A percentile compares a stretch with the other conserved stretches of the same genome.
These are phyloP conservation scores for Alternaria infectoria DNA, from an alignment of 2,329 filamentous ascomycete species.

Conservation along the genomic window DNA sequence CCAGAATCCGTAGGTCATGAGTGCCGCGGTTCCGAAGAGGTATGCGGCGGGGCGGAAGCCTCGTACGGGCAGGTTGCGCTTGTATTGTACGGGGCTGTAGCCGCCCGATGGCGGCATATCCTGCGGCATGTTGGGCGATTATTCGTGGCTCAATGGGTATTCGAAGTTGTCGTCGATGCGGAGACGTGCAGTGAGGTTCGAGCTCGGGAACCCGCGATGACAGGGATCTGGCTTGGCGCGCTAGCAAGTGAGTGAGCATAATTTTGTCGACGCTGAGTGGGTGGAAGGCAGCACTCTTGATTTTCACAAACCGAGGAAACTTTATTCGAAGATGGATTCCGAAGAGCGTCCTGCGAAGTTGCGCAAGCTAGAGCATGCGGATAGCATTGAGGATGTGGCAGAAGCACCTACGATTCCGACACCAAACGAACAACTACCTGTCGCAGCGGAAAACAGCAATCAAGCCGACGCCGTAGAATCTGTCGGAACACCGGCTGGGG, in stretches of 20 bases:
- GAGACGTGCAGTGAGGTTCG: constrained; percentile 35
- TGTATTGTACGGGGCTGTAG: constrained; percentile 97
- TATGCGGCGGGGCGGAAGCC: constrained; percentile 86
- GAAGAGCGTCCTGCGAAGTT: constrained; percentile 63
- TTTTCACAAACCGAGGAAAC: neutral
- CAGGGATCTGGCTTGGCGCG: constrained; percentile 34
- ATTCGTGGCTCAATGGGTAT: constrained; percentile 37
- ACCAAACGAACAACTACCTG: constrained; percentile 13
- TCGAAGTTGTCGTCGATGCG: constrained; percentile 31
- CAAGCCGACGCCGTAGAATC: neutral
- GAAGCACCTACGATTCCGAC: constrained; percentile 15
- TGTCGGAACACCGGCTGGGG: constrained; percentile 5
- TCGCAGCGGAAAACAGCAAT: constrained; percentile 20
- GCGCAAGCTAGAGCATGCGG: constrained; percentile 56
- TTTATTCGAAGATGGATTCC: constrained; percentile 56
- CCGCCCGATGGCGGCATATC: constrained; percentile 96
- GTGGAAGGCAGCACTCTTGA: constrained; percentile 6
- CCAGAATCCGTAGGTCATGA: constrained; percentile 93
- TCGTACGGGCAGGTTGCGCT: constrained; percentile 90
- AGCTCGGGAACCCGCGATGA: constrained; percentile 26
- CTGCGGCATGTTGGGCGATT: constrained; percentile 77
- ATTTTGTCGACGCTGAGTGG: constrained; percentile 38
- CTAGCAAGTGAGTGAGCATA: constrained; percentile 31
- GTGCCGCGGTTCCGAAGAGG: constrained; percentile 74
- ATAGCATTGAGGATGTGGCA: constrained; percentile 13